Percentiles rank a stretch among this genome's conserved stretches.
These are phyloP conservation scores for Tulasnella sp. DNA, from an alignment of 768 basidiomycete species.

Conservation along the genomic window DNA sequence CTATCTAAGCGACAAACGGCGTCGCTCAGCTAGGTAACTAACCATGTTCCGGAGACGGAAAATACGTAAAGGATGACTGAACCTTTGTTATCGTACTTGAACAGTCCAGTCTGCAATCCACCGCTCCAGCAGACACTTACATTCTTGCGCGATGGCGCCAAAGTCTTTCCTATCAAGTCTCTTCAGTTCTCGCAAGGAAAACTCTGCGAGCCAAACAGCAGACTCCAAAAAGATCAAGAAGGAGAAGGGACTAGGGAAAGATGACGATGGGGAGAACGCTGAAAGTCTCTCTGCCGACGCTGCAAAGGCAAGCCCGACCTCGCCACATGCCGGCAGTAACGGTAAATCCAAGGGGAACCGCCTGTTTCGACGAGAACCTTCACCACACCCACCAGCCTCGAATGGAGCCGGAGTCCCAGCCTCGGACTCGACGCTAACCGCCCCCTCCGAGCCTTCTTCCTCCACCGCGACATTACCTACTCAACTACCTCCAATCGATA, in stretches of 20 bases:
- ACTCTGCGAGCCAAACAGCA: background rate
- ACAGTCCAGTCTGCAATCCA: conserved; percentile 11
- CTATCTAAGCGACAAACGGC: background rate
- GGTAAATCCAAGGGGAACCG: conserved; percentile 17
- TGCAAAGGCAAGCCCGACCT: background rate
- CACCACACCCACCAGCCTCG: conserved; percentile 14
- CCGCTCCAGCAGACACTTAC: conserved; percentile 3
- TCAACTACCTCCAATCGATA: conserved; percentile 57
- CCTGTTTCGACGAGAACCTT: conserved; percentile 16
- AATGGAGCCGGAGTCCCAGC: conserved; percentile 19
- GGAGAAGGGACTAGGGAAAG: background rate
- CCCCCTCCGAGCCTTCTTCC: conserved; percentile 31
- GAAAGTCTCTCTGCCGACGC: background rate
- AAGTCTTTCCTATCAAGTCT: conserved; percentile 24
- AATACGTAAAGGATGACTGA: background rate
- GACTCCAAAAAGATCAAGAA: conserved; percentile 24
- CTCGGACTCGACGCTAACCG: background rate
- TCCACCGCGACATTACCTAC: conserved; percentile 29
- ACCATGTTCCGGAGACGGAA: background rate
- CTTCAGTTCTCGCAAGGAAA: conserved; percentile 27
- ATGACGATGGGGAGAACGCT: conserved; percentile 3
- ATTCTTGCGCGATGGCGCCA: conserved; percentile 16
- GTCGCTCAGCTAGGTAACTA: background rate
- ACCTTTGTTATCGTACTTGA: background rate
- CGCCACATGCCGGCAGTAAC: background rate